Base-by-base conservation (phyloP, 139 green algal species). In the Closterium sp. region DNA sequence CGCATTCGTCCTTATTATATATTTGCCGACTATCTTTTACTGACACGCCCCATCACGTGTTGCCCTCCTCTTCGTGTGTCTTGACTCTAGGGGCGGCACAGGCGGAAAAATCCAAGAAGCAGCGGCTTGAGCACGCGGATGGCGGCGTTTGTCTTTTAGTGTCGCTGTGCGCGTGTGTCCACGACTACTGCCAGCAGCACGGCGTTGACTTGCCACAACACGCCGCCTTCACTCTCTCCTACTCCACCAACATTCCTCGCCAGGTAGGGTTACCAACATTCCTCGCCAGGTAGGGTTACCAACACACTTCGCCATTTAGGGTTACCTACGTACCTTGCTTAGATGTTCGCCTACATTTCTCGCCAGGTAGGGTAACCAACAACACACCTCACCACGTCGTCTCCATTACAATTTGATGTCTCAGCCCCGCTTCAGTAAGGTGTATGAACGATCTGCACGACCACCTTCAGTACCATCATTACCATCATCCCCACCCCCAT, bases 161-260 rank as follows among this genome's bases (percentile, higher is more conserved):
- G 96, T 97, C 97, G 30, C 96, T 95, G 9, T 96, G 93, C 94
- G 96, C 96, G 73, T 86, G 89, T 4, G 97, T 99, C 50, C 88
- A 90, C 6, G 86, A 96, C 28, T 93, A 97, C 92, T 98, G 97
- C 92, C 22, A 73, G 24, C 31, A 94, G 22, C 70, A 91, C 2
- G 90, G 50, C 70, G 94, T 98, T 2, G 21, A 31, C 2, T 89
- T 99, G 45, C 85, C 86, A 0, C 2, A 50, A 21, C 88, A 73
- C 5, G 92, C 87, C 88, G 94, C 92, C 42, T 99, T 99, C 91
- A 92, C 87, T 27, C 92, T 99, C 62, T 95, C 92, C 1, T 99
- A 99, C 89, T 92, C 96, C 32, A 98, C 97, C 62, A 97, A 96
- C 93, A 98, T 99, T 7, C 97, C 97, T 0, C 95, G 97, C 0